A percentile compares a stretch with the other conserved stretches of the same genome.
Evolutionary conservation across 441 rosid genomes (phyloP).

Genomic region (Eutrema salsugineum): DNA sequence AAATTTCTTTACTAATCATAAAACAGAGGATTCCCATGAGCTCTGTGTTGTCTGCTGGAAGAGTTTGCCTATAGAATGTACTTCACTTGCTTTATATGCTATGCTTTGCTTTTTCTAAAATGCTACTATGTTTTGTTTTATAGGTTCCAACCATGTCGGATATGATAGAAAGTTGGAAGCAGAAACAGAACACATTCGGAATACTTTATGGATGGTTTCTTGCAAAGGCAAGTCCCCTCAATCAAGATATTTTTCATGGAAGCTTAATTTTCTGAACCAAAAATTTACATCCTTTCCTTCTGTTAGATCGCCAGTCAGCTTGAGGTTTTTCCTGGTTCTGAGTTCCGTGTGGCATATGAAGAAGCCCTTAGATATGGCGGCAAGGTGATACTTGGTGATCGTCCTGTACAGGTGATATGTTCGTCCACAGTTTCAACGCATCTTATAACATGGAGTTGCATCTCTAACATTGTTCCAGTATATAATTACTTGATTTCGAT

Average conservation of each 20-base stretch:
- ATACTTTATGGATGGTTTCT: constrained; percentile 95
- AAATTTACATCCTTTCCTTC: constrained; percentile 9
- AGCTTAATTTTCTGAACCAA: constrained; percentile 5
- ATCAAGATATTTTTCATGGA: background rate
- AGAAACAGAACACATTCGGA: constrained; percentile 81
- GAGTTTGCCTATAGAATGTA: background rate
- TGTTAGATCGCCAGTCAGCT: constrained; percentile 85
- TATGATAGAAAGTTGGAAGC: constrained; percentile 92
- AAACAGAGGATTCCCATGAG: background rate
- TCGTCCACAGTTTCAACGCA: background rate
- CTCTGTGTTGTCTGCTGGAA: background rate
- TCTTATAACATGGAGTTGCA: constrained; percentile 43
- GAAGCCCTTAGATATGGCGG: constrained; percentile 90
- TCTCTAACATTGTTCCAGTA: constrained; percentile 21
- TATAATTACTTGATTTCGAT: background rate
- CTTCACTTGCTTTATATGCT: constrained; percentile 3
- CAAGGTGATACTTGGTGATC: constrained; percentile 95
- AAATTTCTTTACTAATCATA: constrained; percentile 57
- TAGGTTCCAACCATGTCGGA: constrained; percentile 88
- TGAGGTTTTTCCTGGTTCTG: constrained; percentile 94
- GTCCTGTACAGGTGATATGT: constrained; percentile 38
- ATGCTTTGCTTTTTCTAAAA: background rate
- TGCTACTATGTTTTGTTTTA: background rate
- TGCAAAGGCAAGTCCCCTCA: constrained; percentile 64
- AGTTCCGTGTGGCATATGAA: constrained; percentile 94